phyloP scores from a whole-genome alignment of 1,284 basidiomycete genomes.

The Melampsora larici-populina region DNA sequence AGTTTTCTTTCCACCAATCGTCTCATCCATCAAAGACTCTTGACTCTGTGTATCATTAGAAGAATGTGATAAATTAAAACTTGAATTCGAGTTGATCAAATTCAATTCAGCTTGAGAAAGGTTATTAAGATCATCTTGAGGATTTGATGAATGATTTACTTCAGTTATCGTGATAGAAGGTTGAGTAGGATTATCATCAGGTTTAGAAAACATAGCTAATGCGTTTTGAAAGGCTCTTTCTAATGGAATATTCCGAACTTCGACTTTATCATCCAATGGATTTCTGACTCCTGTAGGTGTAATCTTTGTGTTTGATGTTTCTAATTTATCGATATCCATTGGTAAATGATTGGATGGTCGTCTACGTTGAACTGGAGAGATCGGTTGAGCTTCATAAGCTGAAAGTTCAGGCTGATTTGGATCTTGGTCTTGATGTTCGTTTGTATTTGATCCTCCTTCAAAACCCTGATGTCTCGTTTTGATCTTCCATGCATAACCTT shows the following conservation, averaged over 20 bases:
- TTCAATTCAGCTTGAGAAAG: not conserved
- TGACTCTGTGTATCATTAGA: not conserved
- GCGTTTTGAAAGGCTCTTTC: not conserved
- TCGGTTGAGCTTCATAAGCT: not conserved
- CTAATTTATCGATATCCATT: not conserved
- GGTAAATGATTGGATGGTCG: not conserved
- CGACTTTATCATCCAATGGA: not conserved
- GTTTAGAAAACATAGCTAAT: not conserved
- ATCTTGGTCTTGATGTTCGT: not conserved
- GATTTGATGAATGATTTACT: not conserved
- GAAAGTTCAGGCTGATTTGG: not conserved
- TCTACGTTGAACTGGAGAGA: not conserved
- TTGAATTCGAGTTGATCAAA: not conserved
- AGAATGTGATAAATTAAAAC: not conserved
- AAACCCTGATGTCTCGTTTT: not conserved
- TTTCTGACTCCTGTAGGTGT: not conserved
- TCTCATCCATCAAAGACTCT: not conserved
- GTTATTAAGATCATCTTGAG: not conserved
- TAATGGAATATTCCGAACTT: not conserved
- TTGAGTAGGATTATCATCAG: not conserved
- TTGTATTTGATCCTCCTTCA: not conserved
- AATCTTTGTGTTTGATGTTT: not conserved
- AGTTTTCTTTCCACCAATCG: too few species aligned
- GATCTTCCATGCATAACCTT: slow-evolving; percentile 41
- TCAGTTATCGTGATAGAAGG: not conserved